Base-by-base conservation (phyloP, 2,329 filamentous ascomycete genomes). In the Ambrosiella beaveri region DNA sequence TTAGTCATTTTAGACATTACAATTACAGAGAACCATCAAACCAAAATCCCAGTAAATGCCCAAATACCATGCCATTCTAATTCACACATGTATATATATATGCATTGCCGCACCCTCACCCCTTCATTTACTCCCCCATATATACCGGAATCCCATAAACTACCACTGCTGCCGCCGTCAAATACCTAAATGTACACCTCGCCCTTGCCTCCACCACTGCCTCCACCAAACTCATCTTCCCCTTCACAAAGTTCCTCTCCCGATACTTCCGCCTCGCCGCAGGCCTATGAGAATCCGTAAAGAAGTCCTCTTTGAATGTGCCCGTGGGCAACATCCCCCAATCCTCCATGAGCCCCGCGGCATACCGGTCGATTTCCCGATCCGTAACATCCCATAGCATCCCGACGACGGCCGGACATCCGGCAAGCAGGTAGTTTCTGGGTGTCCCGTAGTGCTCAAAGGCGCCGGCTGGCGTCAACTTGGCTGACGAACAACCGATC, bases 321-420 rank as follows among this genome's bases (percentile, higher is more conserved):
- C 76, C 76, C 68, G 64, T 64, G 1, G 69, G 66, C 57, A 86
- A 73, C 6, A 98, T 69, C 0, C 93, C 93, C 93, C 93, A 98
- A 64, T 85, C 78, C 67, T 93, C 86, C 67, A 95, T 86, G 2
- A 86, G 74, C 35, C 78, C 76, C 39, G 84, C 81, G 0, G 90
- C 86, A 68, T 95, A 95, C 15, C 90, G 85, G 72, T 98, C 94
- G 68, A 96, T 95, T 68, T 98, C 93, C 65, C 87, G 87, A 68
- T 98, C 93, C 8, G 93, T 98, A 54, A 98, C 93, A 69, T 98
- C 93, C 93, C 93, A 98, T 41, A 98, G 75, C 13, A 90, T 96
- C 51, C 89, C 93, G 1, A 97, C 82, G 8, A 97, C 81, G 0
- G 91, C 89, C 2, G 88, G 89, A 64, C 79, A 82, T 1, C 88